Conservation (phyloP, 2,329 filamentous ascomycete species). For the Xylaria sp. region DNA sequence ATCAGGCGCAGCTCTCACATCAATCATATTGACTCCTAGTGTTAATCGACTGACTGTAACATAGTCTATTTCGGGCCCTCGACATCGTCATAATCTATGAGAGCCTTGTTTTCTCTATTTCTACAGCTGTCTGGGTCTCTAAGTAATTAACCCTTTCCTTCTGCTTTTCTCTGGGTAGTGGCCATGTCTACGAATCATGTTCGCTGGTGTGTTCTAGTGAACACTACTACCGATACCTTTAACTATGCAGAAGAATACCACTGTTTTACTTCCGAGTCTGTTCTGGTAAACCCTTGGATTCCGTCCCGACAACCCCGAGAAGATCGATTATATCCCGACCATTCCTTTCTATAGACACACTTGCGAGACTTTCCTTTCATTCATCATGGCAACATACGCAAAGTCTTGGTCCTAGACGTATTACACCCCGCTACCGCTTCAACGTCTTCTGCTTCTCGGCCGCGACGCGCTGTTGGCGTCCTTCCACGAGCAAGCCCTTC, state of each 20-base stretch:
- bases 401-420: not conserved
- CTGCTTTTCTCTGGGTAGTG: not conserved
- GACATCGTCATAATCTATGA: not conserved
- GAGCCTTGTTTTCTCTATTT: not conserved
- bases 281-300: not conserved
- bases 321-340: not conserved
- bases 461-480: slow-evolving; percentile 79
- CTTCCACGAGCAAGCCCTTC: slow-evolving; percentile 89
- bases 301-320: not conserved
- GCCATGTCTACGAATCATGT: not conserved
- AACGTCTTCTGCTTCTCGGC: slow-evolving; percentile 89
- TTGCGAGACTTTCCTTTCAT: not conserved
- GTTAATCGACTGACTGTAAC: not conserved
- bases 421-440: slow-evolving; percentile 60
- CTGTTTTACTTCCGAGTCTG: not conserved
- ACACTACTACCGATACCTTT: too few species aligned
- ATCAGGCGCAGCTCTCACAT: too few species aligned
- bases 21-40: not conserved
- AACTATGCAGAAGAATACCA: not conserved
- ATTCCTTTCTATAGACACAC: not conserved
- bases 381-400: not conserved
- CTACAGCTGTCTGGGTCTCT: not conserved
- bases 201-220: not conserved
- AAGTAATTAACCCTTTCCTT: not conserved
- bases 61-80: too few species aligned